Evolutionary conservation across 306 rosid genomes (phyloP), one percentile per base, ranked within the genome.

Genomic region (Vigna reflexopilosa): DNA sequence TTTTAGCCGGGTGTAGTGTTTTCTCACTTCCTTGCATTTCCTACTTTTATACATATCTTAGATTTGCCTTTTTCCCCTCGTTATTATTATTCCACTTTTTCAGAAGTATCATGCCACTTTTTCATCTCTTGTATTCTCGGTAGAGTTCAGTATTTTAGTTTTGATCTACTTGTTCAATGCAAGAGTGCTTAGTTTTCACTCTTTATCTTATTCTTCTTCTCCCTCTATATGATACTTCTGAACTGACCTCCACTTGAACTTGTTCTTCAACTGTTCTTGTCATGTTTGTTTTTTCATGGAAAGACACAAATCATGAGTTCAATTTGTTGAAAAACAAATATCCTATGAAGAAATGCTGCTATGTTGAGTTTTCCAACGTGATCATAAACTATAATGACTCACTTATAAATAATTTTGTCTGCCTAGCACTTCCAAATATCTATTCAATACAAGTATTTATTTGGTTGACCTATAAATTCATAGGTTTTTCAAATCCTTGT

Each of bases 1-100:
- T 81, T 87, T 77, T 87, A 85, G 86, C 72, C 54, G 12, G 61
- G 58, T 77, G 77, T 81, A 77, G 83, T 68, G 76, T 70, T 72
- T 82, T 84, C 75, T 62, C 40, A 52, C 22, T 77, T 71, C 7
- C 67, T 50, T 51, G 64, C 47, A 67, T 77, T 67, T 83, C 63
- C 77, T 84, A 71, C 75, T 50, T 72, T 56, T 67, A 77, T 61
- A 69, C 49, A 49, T 74, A 79, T 73, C 59, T 82, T 58, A 68
- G 70, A 63, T 30, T 28, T 58, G 14, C n/a, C 42, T 61, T 70
- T 36, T 34, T 47, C 64, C 9, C 67, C 14, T 28, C 4, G 32
- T 28, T 28, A 28, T 28, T 28, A 28, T 28, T 3, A 3, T 28
- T 3, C 34, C 34, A 30, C 22, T 20, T 20, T 20, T 20, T 20